phyloP scores from a whole-genome alignment of 2,329 filamentous ascomycete species.

The Atkinsonella texensis region DNA sequence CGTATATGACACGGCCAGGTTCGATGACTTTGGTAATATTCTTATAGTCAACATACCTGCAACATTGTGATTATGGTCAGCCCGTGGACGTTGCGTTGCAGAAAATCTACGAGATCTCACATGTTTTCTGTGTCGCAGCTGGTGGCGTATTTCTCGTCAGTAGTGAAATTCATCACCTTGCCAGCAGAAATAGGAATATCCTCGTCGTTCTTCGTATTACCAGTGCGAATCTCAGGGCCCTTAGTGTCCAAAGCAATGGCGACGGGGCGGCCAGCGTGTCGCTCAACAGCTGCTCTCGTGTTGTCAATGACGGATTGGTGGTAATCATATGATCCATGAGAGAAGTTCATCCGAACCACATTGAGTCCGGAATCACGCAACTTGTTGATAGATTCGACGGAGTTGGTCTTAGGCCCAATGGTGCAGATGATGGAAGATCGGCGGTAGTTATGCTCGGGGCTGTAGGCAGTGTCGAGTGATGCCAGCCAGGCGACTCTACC shows the following conservation, averaged over 20 bases:
- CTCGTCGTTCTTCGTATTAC: slow-evolving; percentile 67
- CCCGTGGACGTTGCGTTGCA: neutral
- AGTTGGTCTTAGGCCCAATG: slow-evolving; percentile 99
- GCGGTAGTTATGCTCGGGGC: slow-evolving; percentile 80
- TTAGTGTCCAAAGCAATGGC: slow-evolving; percentile 84
- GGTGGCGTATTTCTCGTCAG: slow-evolving; percentile 82
- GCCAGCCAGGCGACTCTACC: slow-evolving; percentile 55
- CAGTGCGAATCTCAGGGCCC: slow-evolving; percentile 50
- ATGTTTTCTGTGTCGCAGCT: slow-evolving; percentile 84
- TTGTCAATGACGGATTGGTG: slow-evolving; percentile 98
- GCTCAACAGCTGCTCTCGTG: slow-evolving; percentile 72
- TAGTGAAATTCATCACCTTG: slow-evolving; percentile 87
- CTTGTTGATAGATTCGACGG: slow-evolving; percentile 89
- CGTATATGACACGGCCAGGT: slow-evolving; percentile 86
- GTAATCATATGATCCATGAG: slow-evolving; percentile 71
- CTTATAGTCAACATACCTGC: slow-evolving; percentile 95
- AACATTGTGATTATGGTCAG: neutral
- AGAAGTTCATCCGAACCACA: slow-evolving; percentile 99
- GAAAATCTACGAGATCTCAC: slow-evolving; percentile 39
- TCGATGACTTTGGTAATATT: slow-evolving; percentile 99
- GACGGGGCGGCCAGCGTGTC: slow-evolving; percentile 69
- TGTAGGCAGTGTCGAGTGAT: slow-evolving; percentile 76
- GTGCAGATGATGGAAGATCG: slow-evolving; percentile 98
- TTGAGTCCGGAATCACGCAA: slow-evolving; percentile 87
- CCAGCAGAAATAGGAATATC: slow-evolving; percentile 81